A percentile compares a stretch with the other conserved stretches of the same genome.
Evolutionary conservation across 2,329 filamentous ascomycete genomes (phyloP).

Genomic region (Pseudogymnoascus sp.): DNA sequence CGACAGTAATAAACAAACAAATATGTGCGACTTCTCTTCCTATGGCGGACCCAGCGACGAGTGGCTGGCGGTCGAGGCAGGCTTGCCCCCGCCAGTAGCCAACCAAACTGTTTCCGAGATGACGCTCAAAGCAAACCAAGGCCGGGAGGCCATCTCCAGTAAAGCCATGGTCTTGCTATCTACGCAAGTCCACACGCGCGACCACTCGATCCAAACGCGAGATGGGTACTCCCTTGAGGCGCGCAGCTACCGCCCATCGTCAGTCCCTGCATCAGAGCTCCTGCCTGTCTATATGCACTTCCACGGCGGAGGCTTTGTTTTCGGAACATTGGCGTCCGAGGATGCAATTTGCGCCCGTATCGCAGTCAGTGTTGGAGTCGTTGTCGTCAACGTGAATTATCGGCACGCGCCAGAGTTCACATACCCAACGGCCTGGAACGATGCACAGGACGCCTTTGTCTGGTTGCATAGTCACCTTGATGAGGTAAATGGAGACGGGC

Average conservation of each 20-base stretch:
- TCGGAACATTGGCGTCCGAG: slow-evolving; percentile 32
- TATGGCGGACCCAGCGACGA: slow-evolving; percentile 37
- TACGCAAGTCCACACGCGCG: slow-evolving; percentile 27
- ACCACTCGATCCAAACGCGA: slow-evolving; percentile 35
- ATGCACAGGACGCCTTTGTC: slow-evolving; percentile 17
- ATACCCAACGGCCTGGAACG: slow-evolving; percentile 24
- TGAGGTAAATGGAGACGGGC: slow-evolving; percentile 32
- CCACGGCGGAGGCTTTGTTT: slow-evolving; percentile 33
- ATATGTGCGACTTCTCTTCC: slow-evolving; percentile 32
- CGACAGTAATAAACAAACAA: not conserved
- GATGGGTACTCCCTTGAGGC: slow-evolving; percentile 38
- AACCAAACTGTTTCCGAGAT: not conserved
- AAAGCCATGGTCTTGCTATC: not conserved
- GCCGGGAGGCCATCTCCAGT: not conserved
- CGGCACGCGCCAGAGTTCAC: slow-evolving; percentile 33
- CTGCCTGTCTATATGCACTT: slow-evolving; percentile 33
- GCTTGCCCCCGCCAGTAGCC: not conserved
- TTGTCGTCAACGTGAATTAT: slow-evolving; percentile 38
- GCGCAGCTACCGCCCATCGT: slow-evolving; percentile 38
- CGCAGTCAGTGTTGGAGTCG: slow-evolving; percentile 32
- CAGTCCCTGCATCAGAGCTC: slow-evolving; percentile 17
- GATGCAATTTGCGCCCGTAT: slow-evolving; percentile 36
- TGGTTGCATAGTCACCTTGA: slow-evolving; percentile 43
- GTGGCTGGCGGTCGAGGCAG: slow-evolving; percentile 35
- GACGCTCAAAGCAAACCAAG: not conserved